Conservation (phyloP, 306 rosid species). For the Dryas drummondii region DNA sequence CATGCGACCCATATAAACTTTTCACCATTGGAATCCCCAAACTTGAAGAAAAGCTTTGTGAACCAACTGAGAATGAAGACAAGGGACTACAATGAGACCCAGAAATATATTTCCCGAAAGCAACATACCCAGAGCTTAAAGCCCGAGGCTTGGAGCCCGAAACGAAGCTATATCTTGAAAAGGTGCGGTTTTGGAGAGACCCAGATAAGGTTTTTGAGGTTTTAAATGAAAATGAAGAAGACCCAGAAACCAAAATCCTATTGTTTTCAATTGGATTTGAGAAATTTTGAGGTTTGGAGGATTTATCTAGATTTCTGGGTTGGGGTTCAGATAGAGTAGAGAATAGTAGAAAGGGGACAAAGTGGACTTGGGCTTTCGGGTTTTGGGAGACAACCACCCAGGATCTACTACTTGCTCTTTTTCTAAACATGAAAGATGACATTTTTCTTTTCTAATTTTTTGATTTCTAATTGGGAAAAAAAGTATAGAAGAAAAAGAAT, state of each 20-base stretch:
- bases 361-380: neutral
- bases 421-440: conserved; percentile 33
- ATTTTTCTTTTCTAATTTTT: conserved; percentile 21
- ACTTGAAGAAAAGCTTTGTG: neutral
- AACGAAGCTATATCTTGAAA: neutral
- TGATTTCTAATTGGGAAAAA: neutral
- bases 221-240: conserved; percentile 24
- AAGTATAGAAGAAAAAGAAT: neutral
- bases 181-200: conserved; percentile 10
- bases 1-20: conserved; percentile 15
- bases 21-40: conserved; percentile 14
- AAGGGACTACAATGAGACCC: conserved; percentile 21
- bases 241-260: neutral
- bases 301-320: neutral
- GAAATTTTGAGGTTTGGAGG: conserved; percentile 1
- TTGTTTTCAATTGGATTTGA: neutral
- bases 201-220: conserved; percentile 16
- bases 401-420: conserved; percentile 26
- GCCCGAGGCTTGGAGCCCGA: neutral
- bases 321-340: conserved; percentile 6
- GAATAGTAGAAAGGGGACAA: neutral
- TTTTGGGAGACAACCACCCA: neutral
- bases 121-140: conserved; percentile 3
- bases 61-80: neutral
- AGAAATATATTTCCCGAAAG: neutral